Evolutionary conservation across 345 rosid species (phyloP).

Genomic region (Citropsis articulata): DNA sequence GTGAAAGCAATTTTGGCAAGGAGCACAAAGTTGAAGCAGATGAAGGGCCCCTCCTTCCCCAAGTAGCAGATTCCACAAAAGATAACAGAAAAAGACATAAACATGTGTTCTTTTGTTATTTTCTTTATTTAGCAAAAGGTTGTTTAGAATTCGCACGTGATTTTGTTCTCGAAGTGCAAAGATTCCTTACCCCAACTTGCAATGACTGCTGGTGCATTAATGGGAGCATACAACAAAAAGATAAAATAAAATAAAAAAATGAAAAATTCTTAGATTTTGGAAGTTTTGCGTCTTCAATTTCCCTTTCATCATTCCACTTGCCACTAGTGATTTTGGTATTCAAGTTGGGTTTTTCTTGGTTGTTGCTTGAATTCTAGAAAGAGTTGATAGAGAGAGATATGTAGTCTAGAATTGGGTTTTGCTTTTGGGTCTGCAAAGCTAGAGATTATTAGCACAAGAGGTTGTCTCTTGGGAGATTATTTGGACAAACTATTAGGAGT

Average conservation of each 20-base stretch:
- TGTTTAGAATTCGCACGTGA: not conserved
- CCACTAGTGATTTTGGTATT: slow-evolving; percentile 13
- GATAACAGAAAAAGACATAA: slow-evolving; percentile 8
- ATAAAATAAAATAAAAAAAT: not conserved
- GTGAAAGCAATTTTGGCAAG: not conserved
- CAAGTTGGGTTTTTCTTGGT: slow-evolving; percentile 21
- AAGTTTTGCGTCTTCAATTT: slow-evolving; percentile 10
- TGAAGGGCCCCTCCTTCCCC: not conserved
- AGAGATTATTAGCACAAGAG: not conserved
- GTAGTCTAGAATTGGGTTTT: slow-evolving; percentile 22
- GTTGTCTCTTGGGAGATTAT: slow-evolving; percentile 10
- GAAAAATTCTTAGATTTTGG: slow-evolving; percentile 10
- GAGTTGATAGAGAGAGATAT: slow-evolving; percentile 15
- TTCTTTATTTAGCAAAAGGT: not conserved
- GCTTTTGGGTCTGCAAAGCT: slow-evolving; percentile 3
- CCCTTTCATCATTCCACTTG: slow-evolving; percentile 2
- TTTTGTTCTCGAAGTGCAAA: not conserved
- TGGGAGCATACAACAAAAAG: slow-evolving; percentile 10
- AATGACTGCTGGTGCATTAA: slow-evolving; percentile 4
- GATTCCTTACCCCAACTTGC: slow-evolving; percentile 29
- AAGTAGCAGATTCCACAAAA: slow-evolving; percentile 11
- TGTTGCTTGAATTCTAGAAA: slow-evolving; percentile 15
- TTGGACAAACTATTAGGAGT: slow-evolving; percentile 1
- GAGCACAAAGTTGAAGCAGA: not conserved
- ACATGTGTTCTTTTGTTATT: not conserved